Evolutionary conservation across 108 stramenopile genomes (phyloP), one percentile per base, ranked within the genome.

Genomic region (Stephanodiscus triporus): DNA sequence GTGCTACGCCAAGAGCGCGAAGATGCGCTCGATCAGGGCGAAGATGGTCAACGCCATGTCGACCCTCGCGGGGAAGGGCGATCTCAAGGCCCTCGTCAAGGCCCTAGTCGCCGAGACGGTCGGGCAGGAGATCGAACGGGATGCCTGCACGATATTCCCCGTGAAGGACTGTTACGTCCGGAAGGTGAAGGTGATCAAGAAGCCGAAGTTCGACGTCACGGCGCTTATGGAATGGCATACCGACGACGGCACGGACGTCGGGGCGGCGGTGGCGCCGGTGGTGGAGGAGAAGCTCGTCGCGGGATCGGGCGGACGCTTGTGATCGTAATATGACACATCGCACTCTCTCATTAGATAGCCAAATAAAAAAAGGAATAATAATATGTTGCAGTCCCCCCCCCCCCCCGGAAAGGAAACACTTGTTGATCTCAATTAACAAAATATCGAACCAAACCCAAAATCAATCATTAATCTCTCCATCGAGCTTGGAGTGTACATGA

Each of bases 121-220:
- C 76, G 97, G 97, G 47, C 86, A 92, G 61, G 89, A 97, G 63
- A 99, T 99, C 75, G 96, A 94, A 48, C 84, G 86, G 69, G 85
- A 89, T 30, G 89, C 89, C 48, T 86, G 93, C 68, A 71, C 85
- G 68, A 95, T 99, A 86, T 99, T 96, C 94, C 99, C 99, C 40
- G 80, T 99, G 79, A 97, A 97, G 95, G 93, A 98, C 75, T 98
- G 97, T 76, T 98, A 84, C 96, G 95, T 99, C 88, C 95, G 98
- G 71, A 99, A 99, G 96, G 97, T 98, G 32, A 99, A 99, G 98
- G 97, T 98, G 34, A 88, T 99, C 57, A 99, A 99, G 96, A 98
- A 98, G 95, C 99, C 99, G 55, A 99, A 99, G 91, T 99, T 99
- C 76, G 99, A 99, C 92, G 94, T 99, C 23, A 89, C 90, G 54